Evolutionary conservation across 495 filamentous ascomycete species (phyloP), one percentile per base, ranked within the genome.

Genomic region (Cercophora sp.): DNA sequence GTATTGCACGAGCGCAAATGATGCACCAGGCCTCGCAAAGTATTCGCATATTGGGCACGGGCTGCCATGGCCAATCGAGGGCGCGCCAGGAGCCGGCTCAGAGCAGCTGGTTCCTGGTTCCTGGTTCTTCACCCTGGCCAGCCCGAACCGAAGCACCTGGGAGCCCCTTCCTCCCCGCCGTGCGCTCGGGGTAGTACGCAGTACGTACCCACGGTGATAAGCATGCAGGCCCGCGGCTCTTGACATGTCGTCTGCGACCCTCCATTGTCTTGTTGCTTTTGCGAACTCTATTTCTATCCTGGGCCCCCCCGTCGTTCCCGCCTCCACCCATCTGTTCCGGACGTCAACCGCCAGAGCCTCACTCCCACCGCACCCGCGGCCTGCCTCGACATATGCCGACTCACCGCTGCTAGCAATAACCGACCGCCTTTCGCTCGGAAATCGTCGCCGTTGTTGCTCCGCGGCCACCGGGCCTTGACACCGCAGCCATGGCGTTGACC

Each of bases 61-160:
- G 23, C 9, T 2, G 34, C 35, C 22, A 51, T 40, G 35, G 35
- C 36, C 36, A 29, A 32, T 34, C 23, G 34, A n/a, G 5, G 26
- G 1, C 1, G 15, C 27, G 48, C 22, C 48, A 11, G 19, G 23
- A 49, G 24, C 16, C 26, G 24, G 35, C 46, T 31, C 35, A 20
- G 22, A 19, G 27, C n/a, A 20, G 35, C 35, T 29, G 34, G 48
- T 51, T 51, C 48, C 48, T 51, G 48, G 48, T 51, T 51, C 48
- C 34, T 41, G 48, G 48, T 32, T 41, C 47, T 25, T 40, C 48
- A 13, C 36, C 48, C 34, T 51, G 48, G 36, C 48, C 46, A 34
- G 29, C 3, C 35, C 35, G 35, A 31, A 40, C 35, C 35, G 35
- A 51, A 19, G 23, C 29, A n/a, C n/a, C n/a, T n/a, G n/a, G n/a